A percentile compares a stretch with the other conserved stretches of the same genome.
Evolutionary conservation across 345 rosid species (phyloP).

Genomic region (Rhizophora apiculata): DNA sequence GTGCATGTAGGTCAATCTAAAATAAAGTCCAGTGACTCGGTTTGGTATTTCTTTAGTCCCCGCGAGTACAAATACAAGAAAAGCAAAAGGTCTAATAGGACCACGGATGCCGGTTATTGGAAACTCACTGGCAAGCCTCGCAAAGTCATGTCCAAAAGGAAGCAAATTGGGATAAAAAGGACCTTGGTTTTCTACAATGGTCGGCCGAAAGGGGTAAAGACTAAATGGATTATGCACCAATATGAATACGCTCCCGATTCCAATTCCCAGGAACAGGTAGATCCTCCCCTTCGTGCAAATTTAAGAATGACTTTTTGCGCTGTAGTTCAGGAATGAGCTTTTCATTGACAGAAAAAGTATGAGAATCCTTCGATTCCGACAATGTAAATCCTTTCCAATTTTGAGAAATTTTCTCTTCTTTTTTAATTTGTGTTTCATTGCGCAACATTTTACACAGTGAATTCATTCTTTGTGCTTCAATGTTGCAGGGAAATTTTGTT

Average conservation of each 20-base stretch:
- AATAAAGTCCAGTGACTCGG: conserved; percentile 1
- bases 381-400: no score
- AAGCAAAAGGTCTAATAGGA: conserved; percentile 24
- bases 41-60: conserved; percentile 41
- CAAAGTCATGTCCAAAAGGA: not conserved
- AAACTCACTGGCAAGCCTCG: conserved; percentile 42
- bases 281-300: no score
- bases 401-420: not conserved
- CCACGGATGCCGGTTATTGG: conserved; percentile 45
- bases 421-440: not conserved
- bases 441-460: not conserved
- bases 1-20: conserved; percentile 6
- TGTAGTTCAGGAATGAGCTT: no score
- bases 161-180: conserved; percentile 39
- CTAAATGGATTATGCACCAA: conserved; percentile 34
- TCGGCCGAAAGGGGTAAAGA: conserved; percentile 8
- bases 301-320: no score
- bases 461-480: conserved; percentile 1
- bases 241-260: conserved; percentile 27
- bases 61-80: conserved; percentile 22
- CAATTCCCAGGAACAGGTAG: conserved; percentile 16
- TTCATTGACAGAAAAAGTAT: no score
- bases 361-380: no score
- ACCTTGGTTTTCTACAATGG: conserved; percentile 37
- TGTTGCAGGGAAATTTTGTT: conserved; percentile 22